Evolutionary conservation across 2,329 filamentous ascomycete genomes (phyloP).

Genomic region (Parastagonospora avenae): DNA sequence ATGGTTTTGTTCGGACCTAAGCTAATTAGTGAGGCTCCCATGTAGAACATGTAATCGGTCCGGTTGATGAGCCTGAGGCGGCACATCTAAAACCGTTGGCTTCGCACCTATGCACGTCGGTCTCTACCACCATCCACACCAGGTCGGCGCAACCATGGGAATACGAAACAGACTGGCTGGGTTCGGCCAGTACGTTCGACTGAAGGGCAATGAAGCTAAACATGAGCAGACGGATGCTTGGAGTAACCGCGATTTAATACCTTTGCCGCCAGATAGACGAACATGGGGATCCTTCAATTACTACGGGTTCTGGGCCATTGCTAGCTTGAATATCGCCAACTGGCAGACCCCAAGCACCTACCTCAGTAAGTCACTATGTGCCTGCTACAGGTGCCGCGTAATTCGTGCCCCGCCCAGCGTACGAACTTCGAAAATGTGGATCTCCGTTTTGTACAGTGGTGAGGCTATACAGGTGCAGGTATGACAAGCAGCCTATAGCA

Average conservation of each 20-base stretch:
- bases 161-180: constrained; percentile 18
- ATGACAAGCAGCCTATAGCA: too few species aligned
- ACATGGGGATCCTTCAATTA: constrained; percentile 52
- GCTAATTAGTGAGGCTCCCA: neutral
- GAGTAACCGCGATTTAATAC: constrained; percentile 48
- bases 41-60: neutral
- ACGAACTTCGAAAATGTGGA: too few species aligned
- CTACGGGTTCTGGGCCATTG: constrained; percentile 51
- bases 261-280: constrained; percentile 44
- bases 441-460: too few species aligned
- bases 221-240: constrained; percentile 55
- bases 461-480: too few species aligned
- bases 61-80: neutral
- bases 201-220: constrained; percentile 48
- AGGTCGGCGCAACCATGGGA: constrained; percentile 4
- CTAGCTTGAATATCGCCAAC: constrained; percentile 50
- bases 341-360: constrained; percentile 58
- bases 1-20: neutral
- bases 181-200: constrained; percentile 40
- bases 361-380: constrained; percentile 35
- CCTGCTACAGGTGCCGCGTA: neutral
- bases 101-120: too few species aligned
- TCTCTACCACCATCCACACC: neutral
- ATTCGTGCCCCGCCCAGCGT: too few species aligned
- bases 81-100: too few species aligned